Conservation (phyloP, 2,329 filamentous ascomycete genomes). For the Cephalotrichum gorgonifer region DNA sequence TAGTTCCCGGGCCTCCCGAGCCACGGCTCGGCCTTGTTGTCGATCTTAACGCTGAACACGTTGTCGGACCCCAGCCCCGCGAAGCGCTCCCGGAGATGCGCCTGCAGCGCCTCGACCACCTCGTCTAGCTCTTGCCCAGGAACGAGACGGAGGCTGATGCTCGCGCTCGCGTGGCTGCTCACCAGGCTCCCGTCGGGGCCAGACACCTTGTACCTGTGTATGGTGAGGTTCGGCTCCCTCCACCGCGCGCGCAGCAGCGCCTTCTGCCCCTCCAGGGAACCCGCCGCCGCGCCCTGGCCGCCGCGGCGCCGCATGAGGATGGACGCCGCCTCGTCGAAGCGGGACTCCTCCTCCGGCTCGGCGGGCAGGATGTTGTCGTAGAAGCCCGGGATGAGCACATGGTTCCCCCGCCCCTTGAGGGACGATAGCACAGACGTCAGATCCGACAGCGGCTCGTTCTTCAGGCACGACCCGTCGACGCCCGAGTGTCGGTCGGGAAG, state of each 20-base stretch:
- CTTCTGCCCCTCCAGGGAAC: constrained; percentile 47
- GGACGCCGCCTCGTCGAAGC: constrained; percentile 76
- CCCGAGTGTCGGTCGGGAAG: constrained; percentile 89
- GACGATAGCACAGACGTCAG: constrained; percentile 73
- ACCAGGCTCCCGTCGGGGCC: constrained; percentile 89
- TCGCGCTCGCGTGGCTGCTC: constrained; percentile 77
- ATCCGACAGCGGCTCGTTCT: constrained; percentile 88
- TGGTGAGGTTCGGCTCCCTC: constrained; percentile 89
- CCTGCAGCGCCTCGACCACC: constrained; percentile 57
- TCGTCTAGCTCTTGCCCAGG: constrained; percentile 80
- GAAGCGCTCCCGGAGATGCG: constrained; percentile 64
- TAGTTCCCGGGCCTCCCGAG: constrained; percentile 83
- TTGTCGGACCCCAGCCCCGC: constrained; percentile 69
- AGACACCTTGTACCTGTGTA: constrained; percentile 87
- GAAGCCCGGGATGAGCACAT: constrained; percentile 77
- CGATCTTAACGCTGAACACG: constrained; percentile 68
- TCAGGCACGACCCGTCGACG: constrained; percentile 85
- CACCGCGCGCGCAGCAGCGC: constrained; percentile 83
- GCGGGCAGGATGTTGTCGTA: constrained; percentile 75
- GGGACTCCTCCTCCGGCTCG: constrained; percentile 62
- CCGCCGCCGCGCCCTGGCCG: constrained; percentile 29
- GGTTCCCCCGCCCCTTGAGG: constrained; percentile 71
- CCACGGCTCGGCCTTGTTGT: constrained; percentile 94
- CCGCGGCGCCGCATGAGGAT: constrained; percentile 66
- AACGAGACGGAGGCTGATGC: constrained; percentile 83